Base-by-base conservation (phyloP, 2,329 filamentous ascomycete species). In the Pyrenochaeta sp. region DNA sequence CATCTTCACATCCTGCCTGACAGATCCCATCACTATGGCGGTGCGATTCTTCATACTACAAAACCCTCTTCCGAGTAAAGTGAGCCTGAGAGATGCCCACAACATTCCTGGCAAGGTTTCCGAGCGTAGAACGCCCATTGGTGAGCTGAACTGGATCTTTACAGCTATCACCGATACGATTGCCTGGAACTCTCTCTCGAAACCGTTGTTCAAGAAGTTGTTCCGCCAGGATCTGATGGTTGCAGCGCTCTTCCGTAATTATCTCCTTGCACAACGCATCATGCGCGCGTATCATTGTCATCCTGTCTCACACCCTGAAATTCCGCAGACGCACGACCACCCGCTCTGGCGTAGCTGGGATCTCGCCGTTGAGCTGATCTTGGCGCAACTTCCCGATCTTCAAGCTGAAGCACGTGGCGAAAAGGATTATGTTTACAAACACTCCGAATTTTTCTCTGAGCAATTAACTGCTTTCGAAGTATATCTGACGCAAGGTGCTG, bases 151-250 rank as follows among this genome's bases (percentile, higher is more conserved):
- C 73, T 99, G 95, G 95, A 99, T 99, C 36, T 98, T 99, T 74
- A 99, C 95, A 0, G 95, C 95, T 53, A 98, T 99, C 65, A 99
- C 95, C 0, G 95, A 99, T 75, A 98, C 94, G 1, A 99, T 99
- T 70, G 95, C 95, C 0, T 99, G 95, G 95, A 98, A 96, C 32
- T 96, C 92, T 5, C 81, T 99, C 3, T 92, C 93, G 2, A 90
- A 94, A 45, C 88, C 93, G 22, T 82, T 97, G 10, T 99, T 99
- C 80, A 93, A 96, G 78, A 97, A 97, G 77, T 91, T 98, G 59
- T 99, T 99, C 78, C 84, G 95, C 42, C 95, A 99, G 77, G 95
- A 99, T 76, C 84, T 99, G 12, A 98, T 99, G 93, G 95, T 99
- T n/a, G 95, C 95, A 12, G 95, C 95, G 1, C 82, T 99, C 7